These are phyloP conservation scores for Coix lacrymajobi DNA, from an alignment of 176 grass and related monocot genomes.

Conservation along the genomic window DNA sequence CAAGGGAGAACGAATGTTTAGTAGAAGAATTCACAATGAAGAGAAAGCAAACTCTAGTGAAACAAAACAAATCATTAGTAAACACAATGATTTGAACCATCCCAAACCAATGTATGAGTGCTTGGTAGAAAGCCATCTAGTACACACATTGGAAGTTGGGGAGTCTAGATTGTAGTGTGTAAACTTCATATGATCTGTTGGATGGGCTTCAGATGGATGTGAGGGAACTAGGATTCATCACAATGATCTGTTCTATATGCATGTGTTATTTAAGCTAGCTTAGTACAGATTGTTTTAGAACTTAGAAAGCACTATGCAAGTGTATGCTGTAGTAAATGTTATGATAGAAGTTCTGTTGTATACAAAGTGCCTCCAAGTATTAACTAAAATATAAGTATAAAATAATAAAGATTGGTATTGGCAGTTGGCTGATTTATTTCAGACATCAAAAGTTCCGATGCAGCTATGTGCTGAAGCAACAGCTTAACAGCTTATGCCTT, in stretches of 20 bases:
- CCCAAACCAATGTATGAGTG: not conserved
- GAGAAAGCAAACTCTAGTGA: not conserved
- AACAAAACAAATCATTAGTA: not conserved
- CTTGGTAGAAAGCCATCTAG: conserved; percentile 6
- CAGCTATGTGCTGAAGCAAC: not conserved
- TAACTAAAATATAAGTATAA: not conserved
- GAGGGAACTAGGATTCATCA: not conserved
- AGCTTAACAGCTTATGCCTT: not conserved
- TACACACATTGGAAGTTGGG: not conserved
- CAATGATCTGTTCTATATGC: not conserved
- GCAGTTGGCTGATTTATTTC: not conserved
- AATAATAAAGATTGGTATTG: not conserved
- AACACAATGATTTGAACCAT: not conserved
- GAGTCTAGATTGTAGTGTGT: not conserved
- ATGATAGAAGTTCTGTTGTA: not conserved
- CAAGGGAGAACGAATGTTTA: conserved; percentile 20
- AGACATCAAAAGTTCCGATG: not conserved
- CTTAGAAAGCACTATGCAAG: not conserved
- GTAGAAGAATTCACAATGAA: not conserved
- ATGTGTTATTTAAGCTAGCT: not conserved
- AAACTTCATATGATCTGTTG: not conserved
- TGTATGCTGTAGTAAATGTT: not conserved
- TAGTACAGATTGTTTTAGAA: not conserved
- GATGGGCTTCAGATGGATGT: not conserved
- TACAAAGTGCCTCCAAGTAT: not conserved